Base-by-base conservation (phyloP, 2,329 filamentous ascomycete species). In the Leptographium lundbergii region DNA sequence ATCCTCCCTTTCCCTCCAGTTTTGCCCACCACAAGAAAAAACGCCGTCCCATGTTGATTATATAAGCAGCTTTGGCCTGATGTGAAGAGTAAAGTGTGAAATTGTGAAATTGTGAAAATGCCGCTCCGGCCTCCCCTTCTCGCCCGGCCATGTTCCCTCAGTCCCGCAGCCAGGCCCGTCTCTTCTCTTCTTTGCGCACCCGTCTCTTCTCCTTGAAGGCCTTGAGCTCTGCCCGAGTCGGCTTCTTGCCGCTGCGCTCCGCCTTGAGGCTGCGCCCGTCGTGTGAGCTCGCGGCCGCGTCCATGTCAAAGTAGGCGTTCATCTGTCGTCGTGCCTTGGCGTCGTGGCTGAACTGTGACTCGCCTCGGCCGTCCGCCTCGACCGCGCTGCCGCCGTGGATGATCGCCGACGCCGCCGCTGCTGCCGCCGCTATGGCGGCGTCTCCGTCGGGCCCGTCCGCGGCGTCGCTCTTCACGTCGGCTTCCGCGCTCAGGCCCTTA, bases 251-350 rank as follows among this genome's bases (percentile, higher is more conserved):
- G 60, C 88, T 85, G 59, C 94, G 81, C 76, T 99, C 94, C 2
- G 91, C 94, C 73, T 92, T 95, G 60, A 99, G 76, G 68, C 91
- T 96, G 60, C 87, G 82, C 2, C 94, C 94, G 66, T 96, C 87
- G 68, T 99, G 91, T 60, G 83, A 82, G 69, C 95, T 96, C 5
- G 91, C 92, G 3, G 91, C 91, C 5, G 91, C 89, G 71, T 97
- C 91, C 51, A 96, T 91, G 69, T 99, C 92, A 71, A 97, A 99
- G 73, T 87, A 97, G 48, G 91, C 89, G 68, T 89, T 88, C 87
- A 97, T 88, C 74, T 97, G 94, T 52, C 94, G 80, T 57, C 78
- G 80, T 61, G 87, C 87, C 77, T 96, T 96, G 68, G 89, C 88
- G 69, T 95, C 90, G 67, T 96, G 91, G 65, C 84, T 87, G 75